Base-by-base conservation (phyloP, 2,329 filamentous ascomycete genomes). In the Penicillium verrucosum region DNA sequence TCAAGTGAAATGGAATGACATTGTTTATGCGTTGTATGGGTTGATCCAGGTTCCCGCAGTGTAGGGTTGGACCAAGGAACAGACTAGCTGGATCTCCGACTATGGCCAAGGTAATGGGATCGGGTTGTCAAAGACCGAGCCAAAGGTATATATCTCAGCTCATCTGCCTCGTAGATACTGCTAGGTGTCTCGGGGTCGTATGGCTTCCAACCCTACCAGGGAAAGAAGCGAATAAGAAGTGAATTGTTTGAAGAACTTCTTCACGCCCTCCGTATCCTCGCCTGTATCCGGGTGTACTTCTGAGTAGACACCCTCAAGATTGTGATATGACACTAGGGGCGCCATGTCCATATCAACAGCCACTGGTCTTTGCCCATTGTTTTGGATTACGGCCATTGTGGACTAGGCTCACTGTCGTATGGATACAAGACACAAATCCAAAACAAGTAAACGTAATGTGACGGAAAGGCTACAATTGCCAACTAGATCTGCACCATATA, bases 171-270 rank as follows among this genome's bases (percentile, higher is more conserved):
- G 70, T 92, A 89, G 60, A 90, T 80, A 68, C 84, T 88, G 46
- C 89, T 89, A 0, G 89, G 89, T 0, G 88, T 91, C 75, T 92
- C 89, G 1, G 89, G 1, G 88, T 92, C 54, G 88, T 88, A 70
- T 92, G 89, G 21, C 86, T 89, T 53, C 88, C 88, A 65, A 91
- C 87, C 52, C 89, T 89, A 18, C 89, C 89, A 0, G 89, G 89
- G 74, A 92, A 92, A 1, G 88, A 91, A 21, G 21, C 3, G 76
- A 92, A 92, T 62, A 92, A 1, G 88, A 91, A 21, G 21, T 21
- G 76, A 92, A 92, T 62, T 88, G 84, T 77, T 90, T 91, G 83
- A 92, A 91, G 80, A 92, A 91, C 58, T 81, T 82, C 65, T 86
- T 83, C 80, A 92, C 77, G 27, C 89, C 89, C 56, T 87, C 82